Evolutionary conservation across 306 rosid species (phyloP).

Genomic region (Sicyos edulis): DNA sequence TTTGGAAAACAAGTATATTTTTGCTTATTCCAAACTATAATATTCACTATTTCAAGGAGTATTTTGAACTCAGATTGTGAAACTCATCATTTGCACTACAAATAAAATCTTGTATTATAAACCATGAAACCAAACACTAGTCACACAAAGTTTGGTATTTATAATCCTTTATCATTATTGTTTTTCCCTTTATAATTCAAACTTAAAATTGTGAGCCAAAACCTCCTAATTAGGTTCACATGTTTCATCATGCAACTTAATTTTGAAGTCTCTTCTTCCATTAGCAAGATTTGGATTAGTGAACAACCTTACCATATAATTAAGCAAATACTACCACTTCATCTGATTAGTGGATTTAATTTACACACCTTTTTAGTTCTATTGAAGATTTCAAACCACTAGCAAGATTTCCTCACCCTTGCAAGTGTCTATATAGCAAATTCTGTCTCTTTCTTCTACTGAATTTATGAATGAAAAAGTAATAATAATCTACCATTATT

Average conservation of each 20-base stretch:
- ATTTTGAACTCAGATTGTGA: too few species aligned
- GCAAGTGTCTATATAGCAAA: neutral
- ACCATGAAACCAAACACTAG: too few species aligned
- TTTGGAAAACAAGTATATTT: too few species aligned
- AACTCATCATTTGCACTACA: too few species aligned
- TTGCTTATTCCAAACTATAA: too few species aligned
- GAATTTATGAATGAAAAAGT: neutral
- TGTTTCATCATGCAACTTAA: neutral
- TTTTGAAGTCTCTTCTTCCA: neutral
- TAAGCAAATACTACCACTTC: slow-evolving; percentile 13
- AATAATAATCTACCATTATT: neutral
- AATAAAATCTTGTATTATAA: too few species aligned
- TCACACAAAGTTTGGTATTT: too few species aligned
- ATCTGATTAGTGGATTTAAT: neutral
- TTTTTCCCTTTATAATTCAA: too few species aligned
- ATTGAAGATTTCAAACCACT: slow-evolving; percentile 2
- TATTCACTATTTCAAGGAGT: too few species aligned
- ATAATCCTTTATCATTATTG: too few species aligned
- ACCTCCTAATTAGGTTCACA: slow-evolving; percentile 6
- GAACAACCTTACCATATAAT: slow-evolving; percentile 12
- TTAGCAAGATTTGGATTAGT: slow-evolving; percentile 10
- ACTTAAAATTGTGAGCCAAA: neutral
- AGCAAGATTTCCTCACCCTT: neutral
- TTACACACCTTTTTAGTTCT: neutral
- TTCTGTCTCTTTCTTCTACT: neutral